These are phyloP conservation scores for Fusarium sp. DNA, from an alignment of 2,329 filamentous ascomycete species.

Conservation along the genomic window DNA sequence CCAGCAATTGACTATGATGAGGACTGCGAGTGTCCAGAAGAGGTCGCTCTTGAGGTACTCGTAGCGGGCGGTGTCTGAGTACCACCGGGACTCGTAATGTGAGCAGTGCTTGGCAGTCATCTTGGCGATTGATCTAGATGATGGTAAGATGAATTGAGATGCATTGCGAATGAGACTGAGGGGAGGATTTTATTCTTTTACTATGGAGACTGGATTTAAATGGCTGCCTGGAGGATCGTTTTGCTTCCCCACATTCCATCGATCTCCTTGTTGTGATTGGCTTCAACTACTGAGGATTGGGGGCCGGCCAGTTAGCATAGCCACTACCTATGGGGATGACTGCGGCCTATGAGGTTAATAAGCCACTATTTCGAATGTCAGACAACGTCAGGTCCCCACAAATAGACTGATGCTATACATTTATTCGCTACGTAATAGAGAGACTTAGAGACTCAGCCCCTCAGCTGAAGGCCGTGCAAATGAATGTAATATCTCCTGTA, in stretches of 20 bases:
- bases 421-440: not conserved
- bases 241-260: not conserved
- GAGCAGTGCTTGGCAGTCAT: not conserved
- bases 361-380: too few species aligned
- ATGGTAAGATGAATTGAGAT: not conserved
- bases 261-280: not conserved
- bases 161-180: accelerated
- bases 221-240: not conserved
- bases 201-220: not conserved
- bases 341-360: too few species aligned
- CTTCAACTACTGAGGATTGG: not conserved
- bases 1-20: constrained; percentile 12
- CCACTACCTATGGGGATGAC: too few species aligned
- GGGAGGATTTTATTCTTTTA: not conserved
- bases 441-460: not conserved
- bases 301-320: not conserved
- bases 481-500: not conserved
- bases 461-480: accelerated
- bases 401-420: not conserved
- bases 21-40: constrained; percentile 21
- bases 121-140: not conserved
- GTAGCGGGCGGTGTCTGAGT: constrained; percentile 12
- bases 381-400: too few species aligned
- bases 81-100: constrained; percentile 6
- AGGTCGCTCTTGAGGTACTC: constrained; percentile 25